A percentile compares a stretch with the other conserved stretches of the same genome.
Evolutionary conservation across 2,329 filamentous ascomycete genomes (phyloP).

Genomic region (Penicillium thymicola): DNA sequence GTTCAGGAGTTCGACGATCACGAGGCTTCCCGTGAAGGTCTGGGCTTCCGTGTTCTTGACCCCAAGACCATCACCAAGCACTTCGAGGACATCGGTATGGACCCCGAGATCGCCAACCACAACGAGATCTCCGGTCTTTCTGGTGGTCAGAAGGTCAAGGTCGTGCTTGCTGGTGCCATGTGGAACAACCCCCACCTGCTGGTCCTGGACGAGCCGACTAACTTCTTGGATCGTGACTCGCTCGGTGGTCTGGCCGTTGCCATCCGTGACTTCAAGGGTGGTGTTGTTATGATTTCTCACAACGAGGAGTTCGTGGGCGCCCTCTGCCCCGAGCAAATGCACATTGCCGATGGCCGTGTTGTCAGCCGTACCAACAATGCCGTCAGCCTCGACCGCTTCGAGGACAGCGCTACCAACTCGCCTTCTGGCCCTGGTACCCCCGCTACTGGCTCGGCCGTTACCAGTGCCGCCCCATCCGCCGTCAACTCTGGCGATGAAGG

Average conservation of each 20-base stretch:
- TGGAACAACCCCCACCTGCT: conserved; percentile 99
- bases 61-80: conserved; percentile 95
- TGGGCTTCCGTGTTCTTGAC: conserved; percentile 90
- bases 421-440: conserved; percentile 50
- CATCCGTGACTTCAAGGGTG: conserved; percentile 96
- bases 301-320: conserved; percentile 99
- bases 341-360: conserved; percentile 83
- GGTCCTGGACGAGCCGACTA: conserved; percentile 96
- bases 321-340: conserved; percentile 93
- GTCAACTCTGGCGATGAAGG: conserved; percentile 84
- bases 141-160: conserved; percentile 98
- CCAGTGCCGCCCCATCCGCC: conserved; percentile 60
- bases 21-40: conserved; percentile 95
- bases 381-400: conserved; percentile 76
- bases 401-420: conserved; percentile 68
- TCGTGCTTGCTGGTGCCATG: conserved; percentile 92
- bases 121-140: conserved; percentile 96
- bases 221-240: conserved; percentile 97
- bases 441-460: conserved; percentile 57
- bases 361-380: conserved; percentile 76
- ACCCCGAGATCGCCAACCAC: conserved; percentile 98
- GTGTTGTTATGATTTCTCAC: conserved; percentile 98
- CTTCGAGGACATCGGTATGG: conserved; percentile 93
- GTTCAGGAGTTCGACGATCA: conserved; percentile 98
- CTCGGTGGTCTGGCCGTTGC: conserved; percentile 95